These are phyloP conservation scores for Batrachochytrium dendrobatidis DNA, from an alignment of 371 early-diverging fungal genomes.

Conservation along the genomic window DNA sequence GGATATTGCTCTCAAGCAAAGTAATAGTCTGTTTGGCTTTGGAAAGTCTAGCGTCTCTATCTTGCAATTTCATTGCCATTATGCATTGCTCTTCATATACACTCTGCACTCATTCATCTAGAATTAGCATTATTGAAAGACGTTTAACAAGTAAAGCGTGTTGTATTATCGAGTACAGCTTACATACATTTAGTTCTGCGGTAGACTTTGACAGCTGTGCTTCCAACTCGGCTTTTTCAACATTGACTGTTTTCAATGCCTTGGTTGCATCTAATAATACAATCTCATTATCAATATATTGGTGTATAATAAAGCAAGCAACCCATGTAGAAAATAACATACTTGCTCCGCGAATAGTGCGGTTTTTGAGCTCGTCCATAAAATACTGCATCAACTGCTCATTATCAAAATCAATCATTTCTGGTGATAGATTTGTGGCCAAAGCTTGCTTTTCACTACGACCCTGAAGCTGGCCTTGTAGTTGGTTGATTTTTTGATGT, in stretches of 20 bases:
- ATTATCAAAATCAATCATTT: conserved; percentile 18
- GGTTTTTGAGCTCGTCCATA: conserved; percentile 29
- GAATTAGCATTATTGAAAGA: too few species aligned
- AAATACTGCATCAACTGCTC: conserved; percentile 26
- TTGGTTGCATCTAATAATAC: conserved; percentile 12
- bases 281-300: background rate
- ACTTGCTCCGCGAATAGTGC: background rate
- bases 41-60: too few species aligned
- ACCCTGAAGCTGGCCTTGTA: conserved; percentile 13
- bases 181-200: background rate
- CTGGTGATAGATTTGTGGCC: background rate
- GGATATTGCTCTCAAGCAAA: too few species aligned
- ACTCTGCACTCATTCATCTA: too few species aligned
- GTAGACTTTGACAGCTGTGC: background rate
- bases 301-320: too few species aligned
- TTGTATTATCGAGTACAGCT: too few species aligned
- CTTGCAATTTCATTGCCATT: too few species aligned
- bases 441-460: background rate
- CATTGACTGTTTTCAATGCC: conserved; percentile 4
- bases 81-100: too few species aligned
- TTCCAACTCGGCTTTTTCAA: conserved; percentile 10
- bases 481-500: conserved; percentile 22
- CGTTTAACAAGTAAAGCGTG: too few species aligned
- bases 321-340: background rate
- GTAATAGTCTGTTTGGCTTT: too few species aligned